phyloP scores from a whole-genome alignment of 495 filamentous ascomycete species.

The Parmelia sp. region DNA sequence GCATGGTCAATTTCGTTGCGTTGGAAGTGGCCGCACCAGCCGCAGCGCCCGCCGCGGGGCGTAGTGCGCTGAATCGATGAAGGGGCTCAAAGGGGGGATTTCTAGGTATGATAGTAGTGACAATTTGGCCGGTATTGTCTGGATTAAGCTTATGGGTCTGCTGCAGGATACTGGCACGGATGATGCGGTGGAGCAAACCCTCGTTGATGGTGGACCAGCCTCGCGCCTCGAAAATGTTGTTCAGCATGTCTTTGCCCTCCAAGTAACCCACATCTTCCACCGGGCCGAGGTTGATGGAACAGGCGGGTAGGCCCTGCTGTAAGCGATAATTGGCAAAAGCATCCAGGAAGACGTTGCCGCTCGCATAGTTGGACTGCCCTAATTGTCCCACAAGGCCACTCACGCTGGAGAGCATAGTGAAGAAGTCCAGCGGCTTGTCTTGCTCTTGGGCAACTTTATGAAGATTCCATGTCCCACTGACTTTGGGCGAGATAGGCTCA shows the following conservation, averaged over 20 bases:
- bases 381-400: not conserved
- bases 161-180: slow-evolving; percentile 10
- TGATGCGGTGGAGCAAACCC: not conserved
- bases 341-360: not conserved
- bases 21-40: not conserved
- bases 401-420: not conserved
- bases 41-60: no score
- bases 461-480: not conserved
- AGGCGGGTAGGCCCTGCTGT: not conserved
- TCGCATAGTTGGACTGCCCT: not conserved
- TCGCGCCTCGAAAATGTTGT: not conserved
- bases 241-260: not conserved
- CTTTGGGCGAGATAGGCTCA: not conserved
- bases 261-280: not conserved
- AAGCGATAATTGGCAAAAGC: not conserved
- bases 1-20: not conserved
- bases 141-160: no score
- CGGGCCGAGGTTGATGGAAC: not conserved
- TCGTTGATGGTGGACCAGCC: not conserved
- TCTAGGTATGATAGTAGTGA: no score
- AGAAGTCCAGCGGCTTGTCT: not conserved
- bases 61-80: no score
- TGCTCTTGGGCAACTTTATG: not conserved
- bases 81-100: no score
- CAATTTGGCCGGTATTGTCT: no score